Evolutionary conservation across 208 protist species (phyloP).

Genomic region (Lotmaria passim): DNA sequence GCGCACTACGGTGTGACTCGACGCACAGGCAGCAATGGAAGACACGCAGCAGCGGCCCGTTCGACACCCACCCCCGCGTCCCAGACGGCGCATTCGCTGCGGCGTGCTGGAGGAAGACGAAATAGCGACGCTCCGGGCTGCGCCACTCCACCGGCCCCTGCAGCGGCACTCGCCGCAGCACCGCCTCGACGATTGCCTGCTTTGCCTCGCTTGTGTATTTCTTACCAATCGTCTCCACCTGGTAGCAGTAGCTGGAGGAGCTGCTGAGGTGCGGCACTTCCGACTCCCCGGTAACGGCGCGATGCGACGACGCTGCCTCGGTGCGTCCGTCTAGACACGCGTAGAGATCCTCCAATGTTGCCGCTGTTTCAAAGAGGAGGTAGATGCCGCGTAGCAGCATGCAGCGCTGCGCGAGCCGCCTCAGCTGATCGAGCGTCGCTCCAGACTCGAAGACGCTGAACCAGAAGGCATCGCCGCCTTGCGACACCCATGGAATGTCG

Average conservation of each 20-base stretch:
- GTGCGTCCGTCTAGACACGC: slow-evolving; percentile 19
- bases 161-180: slow-evolving; percentile 29
- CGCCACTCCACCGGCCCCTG: slow-evolving; percentile 31
- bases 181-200: slow-evolving; percentile 40
- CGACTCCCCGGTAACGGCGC: slow-evolving; percentile 37
- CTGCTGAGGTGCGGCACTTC: slow-evolving; percentile 27
- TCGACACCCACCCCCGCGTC: slow-evolving; percentile 35
- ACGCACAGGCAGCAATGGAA: slow-evolving; percentile 48
- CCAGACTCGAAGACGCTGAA: slow-evolving; percentile 54
- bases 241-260: slow-evolving; percentile 49
- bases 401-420: slow-evolving; percentile 42
- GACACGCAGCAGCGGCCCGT: slow-evolving; percentile 53
- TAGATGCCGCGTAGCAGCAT: slow-evolving; percentile 56
- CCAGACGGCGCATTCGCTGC: slow-evolving; percentile 44
- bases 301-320: not conserved
- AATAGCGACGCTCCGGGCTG: slow-evolving; percentile 38
- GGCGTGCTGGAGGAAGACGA: slow-evolving; percentile 70
- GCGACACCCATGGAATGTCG: slow-evolving; percentile 32
- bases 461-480: slow-evolving; percentile 27
- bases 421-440: slow-evolving; percentile 19
- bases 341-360: slow-evolving; percentile 56
- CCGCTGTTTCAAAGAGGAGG: slow-evolving; percentile 50
- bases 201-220: slow-evolving; percentile 66
- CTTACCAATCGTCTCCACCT: slow-evolving; percentile 77
- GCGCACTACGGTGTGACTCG: slow-evolving; percentile 41